Evolutionary conservation across 2,329 filamentous ascomycete species (phyloP).

Genomic region (Monilinia polystroma): DNA sequence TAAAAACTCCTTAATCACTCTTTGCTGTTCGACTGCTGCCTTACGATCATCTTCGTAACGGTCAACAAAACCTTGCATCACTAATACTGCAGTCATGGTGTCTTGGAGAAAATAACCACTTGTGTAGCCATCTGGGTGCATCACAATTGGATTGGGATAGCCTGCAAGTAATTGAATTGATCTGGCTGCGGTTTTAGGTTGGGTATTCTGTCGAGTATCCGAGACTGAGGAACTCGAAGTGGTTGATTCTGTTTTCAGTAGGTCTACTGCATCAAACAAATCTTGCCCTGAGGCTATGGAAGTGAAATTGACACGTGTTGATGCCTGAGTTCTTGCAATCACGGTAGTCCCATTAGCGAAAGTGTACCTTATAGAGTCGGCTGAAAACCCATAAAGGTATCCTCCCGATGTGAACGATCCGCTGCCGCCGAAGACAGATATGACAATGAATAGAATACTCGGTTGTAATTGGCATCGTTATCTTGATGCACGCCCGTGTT

Average conservation of each 20-base stretch:
- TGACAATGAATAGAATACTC: slow-evolving; percentile 38
- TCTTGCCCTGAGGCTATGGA: slow-evolving; percentile 27
- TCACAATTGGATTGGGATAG: slow-evolving; percentile 28
- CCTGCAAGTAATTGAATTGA: slow-evolving; percentile 19
- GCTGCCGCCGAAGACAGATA: slow-evolving; percentile 25
- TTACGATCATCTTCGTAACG: slow-evolving; percentile 26
- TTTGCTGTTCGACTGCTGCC: slow-evolving; percentile 8
- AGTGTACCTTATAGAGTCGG: slow-evolving; percentile 37
- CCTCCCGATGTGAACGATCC: slow-evolving; percentile 26
- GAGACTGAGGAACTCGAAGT: slow-evolving; percentile 10
- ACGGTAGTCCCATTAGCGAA: slow-evolving; percentile 43
- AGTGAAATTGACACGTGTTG: slow-evolving; percentile 31
- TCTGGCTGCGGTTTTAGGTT: slow-evolving; percentile 1
- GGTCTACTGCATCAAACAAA: slow-evolving; percentile 25
- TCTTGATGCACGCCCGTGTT: slow-evolving; percentile 40
- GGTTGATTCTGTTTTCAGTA: slow-evolving; percentile 8
- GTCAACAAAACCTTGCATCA: slow-evolving; percentile 28
- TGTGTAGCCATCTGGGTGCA: slow-evolving; percentile 24
- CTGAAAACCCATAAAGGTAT: slow-evolving; percentile 39
- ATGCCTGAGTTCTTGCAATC: slow-evolving; percentile 37
- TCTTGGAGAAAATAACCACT: slow-evolving; percentile 33
- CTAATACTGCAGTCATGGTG: slow-evolving; percentile 29
- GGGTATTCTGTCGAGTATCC: neutral
- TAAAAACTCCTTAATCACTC: slow-evolving; percentile 19
- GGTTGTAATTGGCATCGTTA: slow-evolving; percentile 43